Evolutionary conservation across 2,329 filamentous ascomycete genomes (phyloP).

Genomic region (Akanthomyces lecanii): DNA sequence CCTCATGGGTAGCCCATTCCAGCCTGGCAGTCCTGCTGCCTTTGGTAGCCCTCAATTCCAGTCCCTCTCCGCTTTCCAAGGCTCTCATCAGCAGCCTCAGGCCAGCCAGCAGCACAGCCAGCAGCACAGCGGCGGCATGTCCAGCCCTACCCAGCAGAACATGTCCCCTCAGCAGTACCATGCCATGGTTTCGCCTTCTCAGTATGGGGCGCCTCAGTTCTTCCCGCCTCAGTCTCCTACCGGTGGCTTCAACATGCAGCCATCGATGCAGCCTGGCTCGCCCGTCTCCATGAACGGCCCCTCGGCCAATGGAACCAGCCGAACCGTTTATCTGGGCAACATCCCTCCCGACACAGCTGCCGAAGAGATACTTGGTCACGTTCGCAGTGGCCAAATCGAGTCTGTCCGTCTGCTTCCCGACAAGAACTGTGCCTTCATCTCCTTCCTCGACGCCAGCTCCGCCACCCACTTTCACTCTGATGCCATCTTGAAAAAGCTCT

Average conservation of each 20-base stretch:
- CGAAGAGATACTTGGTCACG: slow-evolving; percentile 94
- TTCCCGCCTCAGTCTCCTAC: slow-evolving; percentile 87
- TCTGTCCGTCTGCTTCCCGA: slow-evolving; percentile 95
- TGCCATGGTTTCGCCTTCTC: slow-evolving; percentile 78
- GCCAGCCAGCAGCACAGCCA: slow-evolving; percentile 51
- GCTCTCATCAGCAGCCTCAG: slow-evolving; percentile 40
- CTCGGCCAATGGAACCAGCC: slow-evolving; percentile 82
- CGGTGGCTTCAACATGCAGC: slow-evolving; percentile 60
- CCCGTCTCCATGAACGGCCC: slow-evolving; percentile 74
- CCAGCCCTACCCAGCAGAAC: slow-evolving; percentile 71
- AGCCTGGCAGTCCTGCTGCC: slow-evolving; percentile 84
- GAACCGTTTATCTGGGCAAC: slow-evolving; percentile 95
- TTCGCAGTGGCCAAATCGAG: slow-evolving; percentile 96
- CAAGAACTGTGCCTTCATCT: slow-evolving; percentile 99
- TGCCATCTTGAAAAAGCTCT: slow-evolving; percentile 98
- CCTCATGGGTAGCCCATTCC: slow-evolving; percentile 92
- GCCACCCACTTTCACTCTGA: slow-evolving; percentile 99
- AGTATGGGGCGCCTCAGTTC: slow-evolving; percentile 76
- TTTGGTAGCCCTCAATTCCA: slow-evolving; percentile 92
- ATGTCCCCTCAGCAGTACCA: slow-evolving; percentile 83
- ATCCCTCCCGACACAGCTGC: slow-evolving; percentile 97
- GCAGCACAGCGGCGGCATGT: slow-evolving; percentile 58
- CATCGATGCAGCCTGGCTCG: slow-evolving; percentile 61
- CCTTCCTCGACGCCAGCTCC: slow-evolving; percentile 94
- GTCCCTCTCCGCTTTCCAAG: slow-evolving; percentile 71